These are phyloP conservation scores for Fusarium dlaminii DNA, from an alignment of 2,329 filamentous ascomycete species.

Conservation along the genomic window DNA sequence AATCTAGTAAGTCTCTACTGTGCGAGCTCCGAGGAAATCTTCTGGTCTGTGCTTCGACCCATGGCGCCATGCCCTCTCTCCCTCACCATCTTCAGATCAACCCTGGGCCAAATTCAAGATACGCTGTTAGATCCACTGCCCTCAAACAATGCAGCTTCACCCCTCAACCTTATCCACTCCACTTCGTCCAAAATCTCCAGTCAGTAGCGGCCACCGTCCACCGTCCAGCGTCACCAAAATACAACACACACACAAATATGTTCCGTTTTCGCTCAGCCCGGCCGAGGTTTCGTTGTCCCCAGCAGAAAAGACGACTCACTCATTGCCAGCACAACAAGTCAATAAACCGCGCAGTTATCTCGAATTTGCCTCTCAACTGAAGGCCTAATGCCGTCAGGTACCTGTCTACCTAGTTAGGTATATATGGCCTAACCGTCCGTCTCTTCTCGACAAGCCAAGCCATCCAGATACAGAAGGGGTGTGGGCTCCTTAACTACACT, in stretches of 20 bases:
- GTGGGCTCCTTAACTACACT: neutral
- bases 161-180: constrained; percentile 18
- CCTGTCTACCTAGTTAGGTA: constrained; percentile 9
- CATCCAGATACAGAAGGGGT: neutral
- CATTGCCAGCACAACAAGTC: constrained; percentile 23
- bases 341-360: constrained; percentile 10
- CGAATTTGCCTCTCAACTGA: neutral
- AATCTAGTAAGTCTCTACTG: constrained; percentile 20
- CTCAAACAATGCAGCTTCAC: neutral
- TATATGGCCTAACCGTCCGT: constrained; percentile 17
- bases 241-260: constrained; percentile 25
- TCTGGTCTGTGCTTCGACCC: constrained; percentile 20
- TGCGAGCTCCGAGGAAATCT: constrained; percentile 1
- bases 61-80: constrained; percentile 25
- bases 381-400: constrained; percentile 13
- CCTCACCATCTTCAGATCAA: constrained; percentile 17
- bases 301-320: constrained; percentile 14
- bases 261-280: constrained; percentile 20
- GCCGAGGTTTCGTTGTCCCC: constrained; percentile 23
- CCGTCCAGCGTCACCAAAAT: constrained; percentile 20
- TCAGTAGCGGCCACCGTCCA: constrained; percentile 8
- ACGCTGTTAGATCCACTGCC: constrained; percentile 5
- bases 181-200: constrained; percentile 15
- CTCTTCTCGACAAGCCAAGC: constrained; percentile 13
- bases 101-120: constrained; percentile 9